These are phyloP conservation scores for Plantago ovata DNA, from an alignment of 257 asterid genomes.

Conservation along the genomic window DNA sequence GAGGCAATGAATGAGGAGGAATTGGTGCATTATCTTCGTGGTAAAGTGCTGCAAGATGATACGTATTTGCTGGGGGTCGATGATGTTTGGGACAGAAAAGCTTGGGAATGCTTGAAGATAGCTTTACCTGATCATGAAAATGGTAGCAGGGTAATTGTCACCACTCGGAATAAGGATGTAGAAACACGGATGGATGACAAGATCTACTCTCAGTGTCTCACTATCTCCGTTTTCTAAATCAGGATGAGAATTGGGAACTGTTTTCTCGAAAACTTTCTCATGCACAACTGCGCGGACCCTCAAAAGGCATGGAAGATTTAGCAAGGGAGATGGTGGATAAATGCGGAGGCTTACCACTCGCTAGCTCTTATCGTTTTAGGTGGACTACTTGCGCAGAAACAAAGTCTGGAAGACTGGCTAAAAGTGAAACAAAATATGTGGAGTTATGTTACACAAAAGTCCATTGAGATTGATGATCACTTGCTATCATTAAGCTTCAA, in stretches of 20 bases:
- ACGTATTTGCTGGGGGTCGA: slow-evolving; percentile 1
- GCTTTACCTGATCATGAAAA: not conserved
- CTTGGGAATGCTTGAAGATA: not conserved
- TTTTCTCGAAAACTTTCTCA: not conserved
- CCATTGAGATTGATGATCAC: too few species aligned
- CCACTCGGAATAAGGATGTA: not conserved
- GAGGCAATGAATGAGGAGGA: not conserved
- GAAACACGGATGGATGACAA: not conserved
- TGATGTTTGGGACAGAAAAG: not conserved
- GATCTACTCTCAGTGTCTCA: not conserved
- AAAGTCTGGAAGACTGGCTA: too few species aligned
- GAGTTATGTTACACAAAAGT: too few species aligned
- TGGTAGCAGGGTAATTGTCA: not conserved
- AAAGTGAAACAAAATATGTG: too few species aligned
- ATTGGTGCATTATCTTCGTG: not conserved
- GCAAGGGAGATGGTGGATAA: slow-evolving; percentile 1
- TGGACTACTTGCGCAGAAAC: too few species aligned
- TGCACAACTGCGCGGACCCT: not conserved
- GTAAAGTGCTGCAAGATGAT: not conserved
- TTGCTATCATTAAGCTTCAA: too few species aligned
- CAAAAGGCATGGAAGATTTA: not conserved
- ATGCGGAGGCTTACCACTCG: not conserved
- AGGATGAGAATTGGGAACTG: not conserved
- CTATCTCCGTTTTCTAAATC: slow-evolving; percentile 2
- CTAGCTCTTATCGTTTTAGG: too few species aligned